Percentiles rank a stretch among this genome's conserved stretches.
Evolutionary conservation across 257 asterid species (phyloP).

Genomic region (Nyctanthes arbortristis): DNA sequence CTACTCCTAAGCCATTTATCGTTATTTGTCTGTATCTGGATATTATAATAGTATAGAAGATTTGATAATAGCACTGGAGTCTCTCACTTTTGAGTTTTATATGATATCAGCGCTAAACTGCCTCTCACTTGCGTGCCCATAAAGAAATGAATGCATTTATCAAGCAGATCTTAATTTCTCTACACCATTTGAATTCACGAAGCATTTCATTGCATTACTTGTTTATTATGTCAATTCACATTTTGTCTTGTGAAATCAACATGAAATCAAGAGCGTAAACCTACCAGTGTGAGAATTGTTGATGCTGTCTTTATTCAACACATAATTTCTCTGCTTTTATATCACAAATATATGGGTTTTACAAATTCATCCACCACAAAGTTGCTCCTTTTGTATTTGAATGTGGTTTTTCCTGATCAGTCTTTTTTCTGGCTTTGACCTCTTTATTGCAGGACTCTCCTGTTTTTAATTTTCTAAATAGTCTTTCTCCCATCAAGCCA

Average conservation of each 20-base stretch:
- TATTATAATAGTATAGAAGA: background rate
- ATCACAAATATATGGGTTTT: background rate
- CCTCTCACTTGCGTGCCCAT: background rate
- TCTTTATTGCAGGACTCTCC: slow-evolving; percentile 84
- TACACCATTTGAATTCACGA: background rate
- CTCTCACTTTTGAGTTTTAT: background rate
- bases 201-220: background rate
- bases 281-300: background rate
- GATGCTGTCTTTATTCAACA: background rate
- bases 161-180: background rate
- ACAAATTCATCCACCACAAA: background rate
- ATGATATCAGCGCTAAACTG: background rate
- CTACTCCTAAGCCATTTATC: background rate
- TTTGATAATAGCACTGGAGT: background rate
- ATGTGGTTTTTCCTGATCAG: background rate
- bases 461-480: slow-evolving; percentile 81
- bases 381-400: background rate
- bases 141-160: background rate
- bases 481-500: slow-evolving; percentile 84
- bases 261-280: background rate
- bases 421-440: background rate
- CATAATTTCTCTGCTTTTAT: background rate
- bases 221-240: background rate
- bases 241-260: background rate
- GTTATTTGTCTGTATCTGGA: background rate